A percentile compares a stretch with the other conserved stretches of the same genome.
Conservation (phyloP, 176 grass and related monocot genomes). For the Aegilops tauschii region DNA sequence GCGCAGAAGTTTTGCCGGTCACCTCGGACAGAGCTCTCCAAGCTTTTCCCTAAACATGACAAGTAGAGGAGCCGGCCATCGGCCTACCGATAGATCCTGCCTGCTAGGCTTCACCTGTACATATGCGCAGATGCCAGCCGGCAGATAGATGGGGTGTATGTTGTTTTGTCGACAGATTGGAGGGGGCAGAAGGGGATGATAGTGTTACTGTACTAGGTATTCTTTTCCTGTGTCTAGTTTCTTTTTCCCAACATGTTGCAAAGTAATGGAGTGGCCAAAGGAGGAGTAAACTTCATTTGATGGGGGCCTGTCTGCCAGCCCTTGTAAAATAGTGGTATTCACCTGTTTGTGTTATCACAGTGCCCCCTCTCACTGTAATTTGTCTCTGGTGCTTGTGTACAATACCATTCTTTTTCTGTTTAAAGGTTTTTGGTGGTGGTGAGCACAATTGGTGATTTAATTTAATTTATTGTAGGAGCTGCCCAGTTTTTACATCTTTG, state of each 20-base stretch:
- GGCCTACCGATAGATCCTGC: constrained; percentile 15
- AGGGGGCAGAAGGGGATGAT: constrained; percentile 25
- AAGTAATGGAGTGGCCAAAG: constrained; percentile 25
- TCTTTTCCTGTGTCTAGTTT: constrained; percentile 57
- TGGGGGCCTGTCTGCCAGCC: neutral
- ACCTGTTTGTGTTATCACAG: neutral
- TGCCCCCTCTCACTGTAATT: constrained; percentile 30
- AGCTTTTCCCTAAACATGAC: constrained; percentile 25
- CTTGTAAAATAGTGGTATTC: constrained; percentile 37
- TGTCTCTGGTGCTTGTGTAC: constrained; percentile 31
- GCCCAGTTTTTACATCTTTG: neutral
- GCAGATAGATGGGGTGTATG: constrained; percentile 29
- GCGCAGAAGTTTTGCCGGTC: constrained; percentile 11
- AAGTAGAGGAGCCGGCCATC: constrained; percentile 23
- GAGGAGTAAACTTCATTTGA: constrained; percentile 15
- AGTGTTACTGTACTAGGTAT: constrained; percentile 61
- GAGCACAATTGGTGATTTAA: constrained; percentile 15
- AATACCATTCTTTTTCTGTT: constrained; percentile 11
- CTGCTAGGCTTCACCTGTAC: constrained; percentile 46
- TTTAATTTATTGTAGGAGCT: constrained; percentile 33
- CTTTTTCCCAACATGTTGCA: constrained; percentile 26
- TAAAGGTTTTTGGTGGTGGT: constrained; percentile 28
- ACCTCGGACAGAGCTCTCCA: constrained; percentile 22
- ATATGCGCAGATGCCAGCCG: constrained; percentile 59
- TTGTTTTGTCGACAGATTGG: constrained; percentile 33